Percentiles rank a stretch among this genome's conserved stretches.
These are phyloP conservation scores for Saturnispora galanensis DNA, from an alignment of 805 yeast species.

Conservation along the genomic window DNA sequence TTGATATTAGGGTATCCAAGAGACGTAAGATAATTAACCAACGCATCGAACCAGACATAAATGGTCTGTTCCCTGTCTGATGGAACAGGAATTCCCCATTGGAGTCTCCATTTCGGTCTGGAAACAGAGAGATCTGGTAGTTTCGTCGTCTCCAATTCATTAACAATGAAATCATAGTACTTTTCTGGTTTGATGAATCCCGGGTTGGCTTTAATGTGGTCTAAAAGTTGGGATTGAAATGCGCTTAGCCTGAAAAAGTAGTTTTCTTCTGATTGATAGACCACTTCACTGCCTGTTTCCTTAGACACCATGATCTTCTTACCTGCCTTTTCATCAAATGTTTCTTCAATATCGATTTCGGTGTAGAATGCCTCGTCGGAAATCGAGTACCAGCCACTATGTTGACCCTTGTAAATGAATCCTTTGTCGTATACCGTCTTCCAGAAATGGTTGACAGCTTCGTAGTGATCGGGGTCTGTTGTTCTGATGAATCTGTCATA, in stretches of 20 bases:
- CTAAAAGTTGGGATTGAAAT: constrained; percentile 47
- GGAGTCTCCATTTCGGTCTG: constrained; percentile 64
- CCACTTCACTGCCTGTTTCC: constrained; percentile 72
- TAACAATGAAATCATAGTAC: constrained; percentile 44
- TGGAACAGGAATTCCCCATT: constrained; percentile 92
- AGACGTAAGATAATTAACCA: constrained; percentile 73
- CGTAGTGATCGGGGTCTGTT: constrained; percentile 71
- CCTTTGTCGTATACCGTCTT: constrained; percentile 45
- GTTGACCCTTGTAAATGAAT: constrained; percentile 70
- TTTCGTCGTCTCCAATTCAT: constrained; percentile 40
- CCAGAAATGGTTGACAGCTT: constrained; percentile 67
- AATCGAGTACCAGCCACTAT: constrained; percentile 89
- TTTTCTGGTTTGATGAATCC: constrained; percentile 57
- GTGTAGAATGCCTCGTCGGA: constrained; percentile 94
- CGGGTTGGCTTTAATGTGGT: constrained; percentile 38
- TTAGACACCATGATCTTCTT: constrained; percentile 31
- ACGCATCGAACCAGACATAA: constrained; percentile 96
- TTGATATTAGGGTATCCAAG: constrained; percentile 40
- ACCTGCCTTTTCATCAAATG: constrained; percentile 26
- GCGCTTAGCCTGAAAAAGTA: constrained; percentile 70
- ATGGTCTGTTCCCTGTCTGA: constrained; percentile 65
- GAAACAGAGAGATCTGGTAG: constrained; percentile 77
- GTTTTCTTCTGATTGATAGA: constrained; percentile 68
- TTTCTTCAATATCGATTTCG: constrained; percentile 55
- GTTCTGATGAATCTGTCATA: constrained; percentile 82